Evolutionary conservation across 352 stramenopile genomes (phyloP).

Genomic region (Pythium sp.): DNA sequence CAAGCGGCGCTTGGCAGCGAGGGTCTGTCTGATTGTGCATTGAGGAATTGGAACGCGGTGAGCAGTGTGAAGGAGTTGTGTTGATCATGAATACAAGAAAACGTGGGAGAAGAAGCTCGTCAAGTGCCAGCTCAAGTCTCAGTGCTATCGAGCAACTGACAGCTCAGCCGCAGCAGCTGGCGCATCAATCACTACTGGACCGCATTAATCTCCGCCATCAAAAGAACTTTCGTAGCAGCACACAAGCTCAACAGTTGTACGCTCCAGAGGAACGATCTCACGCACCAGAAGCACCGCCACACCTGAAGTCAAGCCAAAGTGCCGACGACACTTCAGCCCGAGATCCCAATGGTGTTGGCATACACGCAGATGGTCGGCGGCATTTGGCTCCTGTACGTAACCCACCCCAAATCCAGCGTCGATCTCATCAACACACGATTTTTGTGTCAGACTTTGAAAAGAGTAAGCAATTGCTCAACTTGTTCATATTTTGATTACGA

Average conservation of each 20-base stretch:
- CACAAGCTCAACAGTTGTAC: conserved; percentile 4
- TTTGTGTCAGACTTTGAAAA: conserved; percentile 10
- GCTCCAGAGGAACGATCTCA: background rate
- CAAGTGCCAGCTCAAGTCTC: background rate
- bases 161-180: conserved; percentile 2
- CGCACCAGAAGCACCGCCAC: background rate
- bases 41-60: background rate
- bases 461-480: conserved; percentile 1
- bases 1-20: background rate
- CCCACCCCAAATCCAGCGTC: background rate
- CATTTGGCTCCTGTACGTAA: background rate
- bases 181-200: background rate
- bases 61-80: background rate
- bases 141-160: conserved; percentile 1
- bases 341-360: no score
- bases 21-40: conserved; percentile 2
- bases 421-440: background rate
- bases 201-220: conserved; percentile 5
- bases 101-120: background rate
- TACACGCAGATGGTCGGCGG: background rate
- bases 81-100: conserved; percentile 9
- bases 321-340: background rate
- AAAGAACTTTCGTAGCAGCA: background rate
- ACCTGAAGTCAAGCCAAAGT: background rate
- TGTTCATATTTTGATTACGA: background rate